Percentiles rank a stretch among this genome's conserved stretches.
Conservation (phyloP, 129 eudicot species). For the Helianthus tuberosus region DNA sequence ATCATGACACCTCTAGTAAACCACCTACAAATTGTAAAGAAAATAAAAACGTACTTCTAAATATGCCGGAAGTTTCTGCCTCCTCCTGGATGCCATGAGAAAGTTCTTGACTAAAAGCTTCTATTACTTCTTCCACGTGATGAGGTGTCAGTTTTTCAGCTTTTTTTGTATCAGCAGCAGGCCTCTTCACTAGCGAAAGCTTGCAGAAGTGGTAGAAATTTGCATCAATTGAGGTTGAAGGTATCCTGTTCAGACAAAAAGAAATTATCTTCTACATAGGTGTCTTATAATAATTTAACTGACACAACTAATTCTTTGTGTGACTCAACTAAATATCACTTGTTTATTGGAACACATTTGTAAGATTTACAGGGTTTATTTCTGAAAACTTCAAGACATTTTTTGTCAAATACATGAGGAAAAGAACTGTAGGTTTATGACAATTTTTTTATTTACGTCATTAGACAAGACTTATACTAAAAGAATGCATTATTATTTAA, state of each 20-base stretch:
- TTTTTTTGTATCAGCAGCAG: slow-evolving; percentile 34
- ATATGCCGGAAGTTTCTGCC: slow-evolving; percentile 25
- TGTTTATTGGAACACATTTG: neutral
- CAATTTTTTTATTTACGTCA: neutral
- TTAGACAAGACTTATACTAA: neutral
- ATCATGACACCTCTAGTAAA: slow-evolving; percentile 8
- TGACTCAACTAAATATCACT: neutral
- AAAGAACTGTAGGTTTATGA: neutral
- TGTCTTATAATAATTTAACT: neutral
- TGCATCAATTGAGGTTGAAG: slow-evolving; percentile 55
- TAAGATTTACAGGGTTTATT: neutral
- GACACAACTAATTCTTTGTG: neutral
- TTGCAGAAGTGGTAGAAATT: slow-evolving; percentile 85
- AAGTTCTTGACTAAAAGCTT: slow-evolving; percentile 24
- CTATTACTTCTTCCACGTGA: slow-evolving; percentile 18
- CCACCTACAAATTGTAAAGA: slow-evolving; percentile 2
- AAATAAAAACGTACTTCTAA: slow-evolving; percentile 32
- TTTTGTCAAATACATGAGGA: neutral
- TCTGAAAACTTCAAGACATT: neutral
- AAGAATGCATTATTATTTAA: no score
- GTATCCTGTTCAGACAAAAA: slow-evolving; percentile 46
- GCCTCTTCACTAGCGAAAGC: slow-evolving; percentile 64
- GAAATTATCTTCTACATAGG: neutral
- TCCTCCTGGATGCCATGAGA: slow-evolving; percentile 20
- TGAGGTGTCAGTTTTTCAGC: slow-evolving; percentile 16